Evolutionary conservation across 352 stramenopile genomes (phyloP).

Genomic region (Phytophthora sp.): DNA sequence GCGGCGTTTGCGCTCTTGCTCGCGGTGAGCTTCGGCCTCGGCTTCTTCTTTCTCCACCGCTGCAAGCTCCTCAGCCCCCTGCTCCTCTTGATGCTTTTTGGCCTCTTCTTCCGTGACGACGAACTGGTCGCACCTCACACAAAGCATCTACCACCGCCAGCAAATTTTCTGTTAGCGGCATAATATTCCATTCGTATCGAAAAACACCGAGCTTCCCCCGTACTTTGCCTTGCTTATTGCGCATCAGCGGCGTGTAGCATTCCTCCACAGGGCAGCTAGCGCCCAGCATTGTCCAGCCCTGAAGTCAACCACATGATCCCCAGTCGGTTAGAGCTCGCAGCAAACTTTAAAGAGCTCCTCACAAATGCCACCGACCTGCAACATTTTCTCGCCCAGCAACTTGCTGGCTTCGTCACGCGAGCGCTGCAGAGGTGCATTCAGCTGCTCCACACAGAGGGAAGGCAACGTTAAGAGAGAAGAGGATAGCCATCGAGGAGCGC

Average conservation of each 20-base stretch:
- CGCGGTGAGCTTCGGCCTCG: constrained; percentile 40
- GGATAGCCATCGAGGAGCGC: not conserved
- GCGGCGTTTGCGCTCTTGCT: constrained; percentile 46
- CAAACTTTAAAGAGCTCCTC: not conserved
- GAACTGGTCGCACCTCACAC: constrained; percentile 78
- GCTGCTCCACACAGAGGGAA: constrained; percentile 2
- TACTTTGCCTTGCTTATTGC: constrained; percentile 73
- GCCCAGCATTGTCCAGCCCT: constrained; percentile 84
- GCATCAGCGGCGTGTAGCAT: constrained; percentile 83
- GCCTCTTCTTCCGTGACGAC: constrained; percentile 78
- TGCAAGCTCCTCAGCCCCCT: constrained; percentile 44
- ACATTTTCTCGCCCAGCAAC: constrained; percentile 80
- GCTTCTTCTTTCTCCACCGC: constrained; percentile 50
- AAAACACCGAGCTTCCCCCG: not conserved
- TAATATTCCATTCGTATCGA: no score
- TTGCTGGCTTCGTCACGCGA: constrained; percentile 80
- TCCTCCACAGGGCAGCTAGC: constrained; percentile 67
- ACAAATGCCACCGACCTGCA: constrained; percentile 50
- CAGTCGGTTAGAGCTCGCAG: constrained; percentile 1
- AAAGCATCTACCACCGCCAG: constrained; percentile 59
- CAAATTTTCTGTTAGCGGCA: not conserved
- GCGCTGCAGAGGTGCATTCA: constrained; percentile 20
- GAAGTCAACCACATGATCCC: constrained; percentile 9
- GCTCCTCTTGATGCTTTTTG: constrained; percentile 54
- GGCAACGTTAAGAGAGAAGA: constrained; percentile 1